A percentile compares a stretch with the other conserved stretches of the same genome.
These are phyloP conservation scores for Paramecium primaurelia DNA, from an alignment of 73 alveolate genomes.

Conservation along the genomic window DNA sequence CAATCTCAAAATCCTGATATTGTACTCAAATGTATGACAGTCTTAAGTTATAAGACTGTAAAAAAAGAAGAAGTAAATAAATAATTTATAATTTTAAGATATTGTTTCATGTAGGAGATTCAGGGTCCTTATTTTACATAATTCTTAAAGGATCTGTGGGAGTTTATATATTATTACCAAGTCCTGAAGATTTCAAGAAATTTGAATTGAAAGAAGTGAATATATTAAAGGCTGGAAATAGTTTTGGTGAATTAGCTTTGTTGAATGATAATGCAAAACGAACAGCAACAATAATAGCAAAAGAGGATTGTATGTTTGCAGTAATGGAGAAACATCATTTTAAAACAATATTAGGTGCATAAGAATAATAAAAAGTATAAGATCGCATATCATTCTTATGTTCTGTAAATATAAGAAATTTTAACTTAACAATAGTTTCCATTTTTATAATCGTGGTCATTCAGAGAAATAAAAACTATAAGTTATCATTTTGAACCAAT, in stretches of 20 bases:
- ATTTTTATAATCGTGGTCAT: conserved; percentile 21
- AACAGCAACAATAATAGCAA: conserved; percentile 53
- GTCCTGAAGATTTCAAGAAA: neutral
- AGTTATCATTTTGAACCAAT: conserved; percentile 49
- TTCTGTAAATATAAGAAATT: neutral
- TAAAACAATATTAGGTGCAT: neutral
- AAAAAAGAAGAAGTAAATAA: neutral
- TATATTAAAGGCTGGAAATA: conserved; percentile 26
- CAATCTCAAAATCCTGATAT: neutral
- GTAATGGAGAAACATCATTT: conserved; percentile 49
- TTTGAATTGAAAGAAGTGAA: conserved; percentile 53
- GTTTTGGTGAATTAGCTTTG: conserved; percentile 60
- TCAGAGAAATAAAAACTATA: conserved; percentile 16
- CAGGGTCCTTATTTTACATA: conserved; percentile 29
- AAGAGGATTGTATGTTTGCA: conserved; percentile 53
- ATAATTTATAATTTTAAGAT: neutral
- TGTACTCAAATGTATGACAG: neutral
- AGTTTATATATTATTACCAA: conserved; percentile 19
- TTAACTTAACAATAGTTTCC: neutral
- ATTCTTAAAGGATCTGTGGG: conserved; percentile 57
- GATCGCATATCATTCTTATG: neutral
- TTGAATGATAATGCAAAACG: conserved; percentile 55
- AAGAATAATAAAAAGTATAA: neutral
- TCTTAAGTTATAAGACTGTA: neutral
- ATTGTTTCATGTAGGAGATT: conserved; percentile 50